Percentiles rank a stretch among this genome's conserved stretches.
These are phyloP conservation scores for Mucor piriformis DNA, from an alignment of 371 early-diverging fungal genomes.

Conservation along the genomic window DNA sequence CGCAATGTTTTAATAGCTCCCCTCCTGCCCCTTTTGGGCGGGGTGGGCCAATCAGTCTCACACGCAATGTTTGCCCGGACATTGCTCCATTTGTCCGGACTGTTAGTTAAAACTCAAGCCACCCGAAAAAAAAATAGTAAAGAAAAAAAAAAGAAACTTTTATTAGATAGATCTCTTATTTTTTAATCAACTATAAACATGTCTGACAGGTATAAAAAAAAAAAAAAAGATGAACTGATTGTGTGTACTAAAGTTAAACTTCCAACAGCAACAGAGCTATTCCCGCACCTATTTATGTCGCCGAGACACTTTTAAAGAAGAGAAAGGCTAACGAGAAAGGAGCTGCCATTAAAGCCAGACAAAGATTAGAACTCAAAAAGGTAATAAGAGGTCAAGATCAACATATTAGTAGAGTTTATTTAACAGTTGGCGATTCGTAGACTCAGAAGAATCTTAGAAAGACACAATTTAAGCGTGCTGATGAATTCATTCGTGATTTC, in stretches of 20 bases:
- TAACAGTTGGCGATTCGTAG: conserved; percentile 1
- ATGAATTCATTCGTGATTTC: conserved; percentile 93
- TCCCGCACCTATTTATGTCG: conserved; percentile 52
- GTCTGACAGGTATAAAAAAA: conserved; percentile 23
- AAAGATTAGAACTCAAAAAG: conserved; percentile 61
- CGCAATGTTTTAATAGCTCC: too few species aligned
- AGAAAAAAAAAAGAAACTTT: background rate
- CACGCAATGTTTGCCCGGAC: background rate
- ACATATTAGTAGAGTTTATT: background rate
- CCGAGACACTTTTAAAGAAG: conserved; percentile 96
- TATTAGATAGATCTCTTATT: background rate
- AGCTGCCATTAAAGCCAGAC: conserved; percentile 73
- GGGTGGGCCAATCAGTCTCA: background rate
- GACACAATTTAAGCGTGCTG: conserved; percentile 94
- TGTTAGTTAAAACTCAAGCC: background rate
- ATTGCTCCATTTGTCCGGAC: background rate
- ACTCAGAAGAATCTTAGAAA: conserved; percentile 34
- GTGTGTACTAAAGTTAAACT: too few species aligned
- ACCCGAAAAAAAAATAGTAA: conserved; percentile 6
- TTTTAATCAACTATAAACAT: conserved; percentile 7
- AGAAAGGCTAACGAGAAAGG: conserved; percentile 88
- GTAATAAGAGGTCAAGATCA: conserved; percentile 33
- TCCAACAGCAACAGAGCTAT: conserved; percentile 21
- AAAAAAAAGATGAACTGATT: background rate
- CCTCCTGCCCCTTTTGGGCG: too few species aligned